Evolutionary conservation across 805 yeast genomes (phyloP).

Genomic region (Wickerhamiella alocasiicola): DNA sequence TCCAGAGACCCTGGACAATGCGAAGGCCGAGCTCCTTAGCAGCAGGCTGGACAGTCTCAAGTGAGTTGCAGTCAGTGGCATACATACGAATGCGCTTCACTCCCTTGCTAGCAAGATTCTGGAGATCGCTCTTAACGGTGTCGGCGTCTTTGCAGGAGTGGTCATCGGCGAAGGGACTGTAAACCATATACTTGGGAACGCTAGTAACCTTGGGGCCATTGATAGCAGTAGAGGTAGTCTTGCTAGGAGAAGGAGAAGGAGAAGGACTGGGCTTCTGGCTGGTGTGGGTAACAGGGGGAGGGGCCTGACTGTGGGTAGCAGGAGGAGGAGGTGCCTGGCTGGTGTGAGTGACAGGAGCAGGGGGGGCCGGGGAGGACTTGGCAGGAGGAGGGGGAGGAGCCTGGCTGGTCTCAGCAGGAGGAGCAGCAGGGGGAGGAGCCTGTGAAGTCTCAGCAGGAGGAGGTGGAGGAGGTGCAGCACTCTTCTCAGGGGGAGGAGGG

Average conservation of each 20-base stretch:
- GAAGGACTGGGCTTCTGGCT: conserved; percentile 20
- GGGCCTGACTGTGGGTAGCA: conserved; percentile 24
- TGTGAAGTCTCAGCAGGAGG: conserved; percentile 16
- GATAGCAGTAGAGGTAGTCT: conserved; percentile 18
- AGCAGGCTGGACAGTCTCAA: conserved; percentile 51
- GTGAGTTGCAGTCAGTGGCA: conserved; percentile 74
- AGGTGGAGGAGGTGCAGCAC: conserved; percentile 18
- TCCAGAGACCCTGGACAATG: conserved; percentile 84
- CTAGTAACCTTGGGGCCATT: conserved; percentile 17
- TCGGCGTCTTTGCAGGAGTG: conserved; percentile 51
- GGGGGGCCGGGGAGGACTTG: conserved; percentile 18
- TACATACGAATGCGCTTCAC: conserved; percentile 61
- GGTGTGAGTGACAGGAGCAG: conserved; percentile 23
- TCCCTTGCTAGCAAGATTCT: conserved; percentile 45
- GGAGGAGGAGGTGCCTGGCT: too few species aligned
- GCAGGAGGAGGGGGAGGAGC: conserved; percentile 19
- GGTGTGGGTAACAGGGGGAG: conserved; percentile 23
- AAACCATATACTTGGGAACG: conserved; percentile 27
- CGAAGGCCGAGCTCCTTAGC: conserved; percentile 47
- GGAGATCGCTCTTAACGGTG: conserved; percentile 47
- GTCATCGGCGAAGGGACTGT: conserved; percentile 54
- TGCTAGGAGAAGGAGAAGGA: conserved; percentile 22
- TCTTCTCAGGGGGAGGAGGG: conserved; percentile 16
- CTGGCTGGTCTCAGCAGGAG: conserved; percentile 3
- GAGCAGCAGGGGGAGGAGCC: conserved; percentile 12